Percentiles rank a stretch among this genome's conserved stretches.
These are phyloP conservation scores for Cryphonectria nitschkei DNA, from an alignment of 2,329 filamentous ascomycete species.

Conservation along the genomic window DNA sequence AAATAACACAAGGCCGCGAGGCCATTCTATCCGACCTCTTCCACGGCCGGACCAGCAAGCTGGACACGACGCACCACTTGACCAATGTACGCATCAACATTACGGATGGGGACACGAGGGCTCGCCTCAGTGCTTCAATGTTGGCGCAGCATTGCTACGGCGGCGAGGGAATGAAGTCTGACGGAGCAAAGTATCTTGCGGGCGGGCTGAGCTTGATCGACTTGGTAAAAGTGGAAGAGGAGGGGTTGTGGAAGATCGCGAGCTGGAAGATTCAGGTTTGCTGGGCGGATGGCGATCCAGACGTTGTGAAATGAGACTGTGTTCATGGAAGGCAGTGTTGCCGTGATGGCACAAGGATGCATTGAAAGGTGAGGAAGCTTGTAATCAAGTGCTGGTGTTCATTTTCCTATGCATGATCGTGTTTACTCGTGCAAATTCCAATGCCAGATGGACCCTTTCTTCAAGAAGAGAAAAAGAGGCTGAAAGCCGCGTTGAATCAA, in stretches of 20 bases:
- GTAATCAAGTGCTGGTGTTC: too few relatives aligned
- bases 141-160: conserved; percentile 12
- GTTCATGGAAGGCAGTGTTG: background rate
- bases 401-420: too few relatives aligned
- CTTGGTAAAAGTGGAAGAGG: conserved; percentile 3
- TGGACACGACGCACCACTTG: conserved; percentile 33
- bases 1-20: conserved; percentile 31
- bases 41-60: conserved; percentile 31
- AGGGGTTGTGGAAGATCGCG: conserved; percentile 16
- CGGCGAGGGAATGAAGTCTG: background rate
- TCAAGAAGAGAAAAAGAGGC: too few relatives aligned
- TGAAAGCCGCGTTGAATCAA: too few relatives aligned
- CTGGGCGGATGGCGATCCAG: background rate
- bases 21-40: conserved; percentile 32
- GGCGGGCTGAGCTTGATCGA: conserved; percentile 10
- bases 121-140: background rate
- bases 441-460: too few relatives aligned
- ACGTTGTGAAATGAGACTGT: background rate
- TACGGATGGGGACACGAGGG: conserved; percentile 25
- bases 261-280: conserved; percentile 26
- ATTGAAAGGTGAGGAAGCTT: too few relatives aligned
- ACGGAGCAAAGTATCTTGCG: background rate
- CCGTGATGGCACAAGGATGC: too few relatives aligned
- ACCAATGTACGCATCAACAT: conserved; percentile 24
- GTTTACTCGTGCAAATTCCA: too few relatives aligned